phyloP scores from a whole-genome alignment of 2,329 filamentous ascomycete genomes.

The Diaporthe nobilis region DNA sequence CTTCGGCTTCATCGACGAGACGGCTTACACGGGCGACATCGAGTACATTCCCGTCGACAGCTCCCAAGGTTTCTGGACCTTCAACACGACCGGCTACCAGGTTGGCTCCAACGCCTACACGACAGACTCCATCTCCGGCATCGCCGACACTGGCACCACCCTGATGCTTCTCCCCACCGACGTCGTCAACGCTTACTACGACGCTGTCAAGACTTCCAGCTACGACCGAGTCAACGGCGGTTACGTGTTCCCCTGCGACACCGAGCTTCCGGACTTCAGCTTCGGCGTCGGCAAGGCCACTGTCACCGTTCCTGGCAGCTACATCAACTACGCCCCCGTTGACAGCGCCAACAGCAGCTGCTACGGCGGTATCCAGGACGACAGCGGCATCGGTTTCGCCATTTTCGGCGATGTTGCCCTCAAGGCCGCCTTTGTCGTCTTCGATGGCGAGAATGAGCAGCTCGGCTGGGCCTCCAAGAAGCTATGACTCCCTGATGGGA shows the following conservation, averaged over 20 bases:
- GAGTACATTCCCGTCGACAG: constrained; percentile 69
- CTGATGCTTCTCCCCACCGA: constrained; percentile 64
- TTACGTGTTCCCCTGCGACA: constrained; percentile 58
- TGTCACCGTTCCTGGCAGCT: constrained; percentile 53
- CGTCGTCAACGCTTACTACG: constrained; percentile 67
- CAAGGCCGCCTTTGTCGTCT: constrained; percentile 52
- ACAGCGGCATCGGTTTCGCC: constrained; percentile 46
- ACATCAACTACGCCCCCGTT: constrained; percentile 53
- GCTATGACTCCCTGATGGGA: constrained; percentile 38
- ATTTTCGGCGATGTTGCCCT: constrained; percentile 51
- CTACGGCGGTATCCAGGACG: constrained; percentile 54
- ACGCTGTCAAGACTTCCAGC: constrained; percentile 59
- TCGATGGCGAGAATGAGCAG: constrained; percentile 53
- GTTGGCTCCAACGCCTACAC: constrained; percentile 55
- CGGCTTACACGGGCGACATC: constrained; percentile 70
- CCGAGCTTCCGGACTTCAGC: constrained; percentile 52
- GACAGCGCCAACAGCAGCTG: constrained; percentile 47
- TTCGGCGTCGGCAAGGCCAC: constrained; percentile 52
- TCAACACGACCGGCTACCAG: constrained; percentile 57
- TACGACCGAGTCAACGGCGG: constrained; percentile 53
- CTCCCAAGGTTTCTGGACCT: constrained; percentile 75
- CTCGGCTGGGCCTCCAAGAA: constrained; percentile 58
- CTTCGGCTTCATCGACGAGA: constrained; percentile 66
- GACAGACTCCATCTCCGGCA: constrained; percentile 55
- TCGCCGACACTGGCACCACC: constrained; percentile 72